A percentile compares a stretch with the other conserved stretches of the same genome.
phyloP scores from a whole-genome alignment of 139 green algal genomes.

The Chlamydomonas eustigma region DNA sequence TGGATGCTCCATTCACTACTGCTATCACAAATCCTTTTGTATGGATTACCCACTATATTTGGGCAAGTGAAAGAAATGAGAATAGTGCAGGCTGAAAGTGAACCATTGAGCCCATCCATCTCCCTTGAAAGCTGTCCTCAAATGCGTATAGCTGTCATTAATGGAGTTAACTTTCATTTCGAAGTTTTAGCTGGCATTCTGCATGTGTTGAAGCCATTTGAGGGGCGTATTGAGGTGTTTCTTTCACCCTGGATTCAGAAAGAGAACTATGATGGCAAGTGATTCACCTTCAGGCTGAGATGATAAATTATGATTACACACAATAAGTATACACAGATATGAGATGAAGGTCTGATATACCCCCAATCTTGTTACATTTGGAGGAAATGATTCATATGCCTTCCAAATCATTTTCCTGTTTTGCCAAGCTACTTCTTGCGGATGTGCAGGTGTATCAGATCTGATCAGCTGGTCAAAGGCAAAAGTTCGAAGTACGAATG shows the following conservation, averaged over 20 bases:
- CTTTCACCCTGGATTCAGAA: constrained; percentile 22
- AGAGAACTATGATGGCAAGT: constrained; percentile 20
- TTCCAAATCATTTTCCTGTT: too few relatives aligned
- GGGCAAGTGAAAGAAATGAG: too few relatives aligned
- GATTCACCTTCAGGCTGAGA: background rate
- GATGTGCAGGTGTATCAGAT: constrained; percentile 13
- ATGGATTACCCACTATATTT: too few relatives aligned
- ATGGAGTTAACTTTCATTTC: constrained; percentile 49
- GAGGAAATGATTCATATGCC: too few relatives aligned
- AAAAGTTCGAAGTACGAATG: background rate
- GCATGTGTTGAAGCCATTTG: constrained; percentile 25
- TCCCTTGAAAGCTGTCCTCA: constrained; percentile 16
- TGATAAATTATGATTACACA: background rate
- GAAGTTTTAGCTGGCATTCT: constrained; percentile 35
- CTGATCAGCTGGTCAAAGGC: constrained; percentile 21
- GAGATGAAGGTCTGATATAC: background rate
- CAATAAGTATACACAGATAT: background rate
- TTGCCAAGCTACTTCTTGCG: too few relatives aligned
- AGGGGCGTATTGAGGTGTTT: constrained; percentile 19
- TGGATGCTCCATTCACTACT: too few relatives aligned
- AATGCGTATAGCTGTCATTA: constrained; percentile 45
- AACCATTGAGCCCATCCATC: background rate
- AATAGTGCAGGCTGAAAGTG: background rate
- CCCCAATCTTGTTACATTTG: too few relatives aligned
- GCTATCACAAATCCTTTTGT: too few relatives aligned